A percentile compares a stretch with the other conserved stretches of the same genome.
These are phyloP conservation scores for Monosporozyma unispora DNA, from an alignment of 805 yeast species.

Conservation along the genomic window DNA sequence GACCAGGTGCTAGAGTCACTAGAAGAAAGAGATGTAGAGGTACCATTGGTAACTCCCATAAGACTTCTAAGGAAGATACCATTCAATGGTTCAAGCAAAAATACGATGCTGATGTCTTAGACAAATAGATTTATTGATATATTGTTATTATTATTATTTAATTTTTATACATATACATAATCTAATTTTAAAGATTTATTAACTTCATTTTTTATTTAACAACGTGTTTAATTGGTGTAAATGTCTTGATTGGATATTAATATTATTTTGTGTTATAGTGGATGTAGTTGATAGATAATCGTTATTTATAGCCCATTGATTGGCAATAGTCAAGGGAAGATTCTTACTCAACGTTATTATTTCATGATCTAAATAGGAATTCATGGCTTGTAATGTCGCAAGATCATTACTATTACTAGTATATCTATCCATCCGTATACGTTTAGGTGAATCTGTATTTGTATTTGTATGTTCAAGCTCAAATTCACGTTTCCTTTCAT, in stretches of 20 bases:
- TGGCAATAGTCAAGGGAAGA: constrained; percentile 28
- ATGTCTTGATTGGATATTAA: constrained; percentile 33
- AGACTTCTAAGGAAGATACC: constrained; percentile 86
- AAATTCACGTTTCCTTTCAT: background rate
- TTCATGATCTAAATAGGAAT: constrained; percentile 27
- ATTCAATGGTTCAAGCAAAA: constrained; percentile 98
- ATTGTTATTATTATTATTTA: too few species aligned
- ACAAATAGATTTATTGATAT: too few species aligned
- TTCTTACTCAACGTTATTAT: constrained; percentile 32
- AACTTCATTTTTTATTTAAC: constrained; percentile 36
- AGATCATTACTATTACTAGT: background rate
- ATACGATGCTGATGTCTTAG: constrained; percentile 97
- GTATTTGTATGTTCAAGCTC: too few species aligned
- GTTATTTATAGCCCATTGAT: constrained; percentile 33
- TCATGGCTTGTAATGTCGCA: constrained; percentile 4
- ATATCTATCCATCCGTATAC: constrained; percentile 2
- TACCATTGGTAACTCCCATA: constrained; percentile 86
- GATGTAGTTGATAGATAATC: constrained; percentile 28
- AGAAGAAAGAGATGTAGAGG: constrained; percentile 95
- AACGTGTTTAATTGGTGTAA: constrained; percentile 36
- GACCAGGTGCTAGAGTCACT: constrained; percentile 98
- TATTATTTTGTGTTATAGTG: constrained; percentile 21
- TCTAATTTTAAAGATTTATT: constrained; percentile 34
- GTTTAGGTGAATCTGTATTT: background rate
- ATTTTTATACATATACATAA: background rate